Base-by-base conservation (phyloP, 805 yeast species). In the Wickerhamomyces alni region DNA sequence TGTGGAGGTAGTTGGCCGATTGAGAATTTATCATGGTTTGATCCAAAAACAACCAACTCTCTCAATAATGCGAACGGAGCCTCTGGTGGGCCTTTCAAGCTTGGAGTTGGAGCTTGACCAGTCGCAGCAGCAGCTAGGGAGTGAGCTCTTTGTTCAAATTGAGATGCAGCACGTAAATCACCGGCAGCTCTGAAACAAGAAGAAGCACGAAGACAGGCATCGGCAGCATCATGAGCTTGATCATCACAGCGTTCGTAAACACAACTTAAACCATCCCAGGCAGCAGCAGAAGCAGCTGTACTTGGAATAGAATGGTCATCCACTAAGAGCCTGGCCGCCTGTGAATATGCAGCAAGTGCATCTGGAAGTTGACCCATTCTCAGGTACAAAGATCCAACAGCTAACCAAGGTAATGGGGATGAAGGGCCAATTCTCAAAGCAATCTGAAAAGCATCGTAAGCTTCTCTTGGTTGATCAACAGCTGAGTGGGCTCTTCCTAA, bases 321-420 rank as follows among this genome's bases (percentile, higher is more conserved):
- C 31, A 65, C 61, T 46, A 71, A 72, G 10, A 77, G 54, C 34
- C 77, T 63, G 16, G 79, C 68, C 2, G 83, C 85, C 53, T 79
- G 83, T 0, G 83, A 73, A 51, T 76, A 80, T 2, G 86, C 85
- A 6, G 80, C 77, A 37, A 80, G 61, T 0, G 87, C 80, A 51
- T 80, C 87, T 3, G 78, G 73, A 18, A 80, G 55, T 55, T 80
- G 87, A 34, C 74, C 74, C 46, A 78, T 61, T 44, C 70, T 70
- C 40, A 80, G 57, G 50, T 80, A 80, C 36, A 81, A 61, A 11
- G 75, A 68, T 3, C 85, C 88, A 22, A 80, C 77, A 0, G 81
- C 77, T 26, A 80, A 59, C 88, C 87, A 80, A 3, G 82, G 73
- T 36, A 77, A 61, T n/a, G 84, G 77, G 12, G 71, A 68, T 13